phyloP scores from a whole-genome alignment of 2,329 filamentous ascomycete genomes.

The Cordyceps tenuipes region DNA sequence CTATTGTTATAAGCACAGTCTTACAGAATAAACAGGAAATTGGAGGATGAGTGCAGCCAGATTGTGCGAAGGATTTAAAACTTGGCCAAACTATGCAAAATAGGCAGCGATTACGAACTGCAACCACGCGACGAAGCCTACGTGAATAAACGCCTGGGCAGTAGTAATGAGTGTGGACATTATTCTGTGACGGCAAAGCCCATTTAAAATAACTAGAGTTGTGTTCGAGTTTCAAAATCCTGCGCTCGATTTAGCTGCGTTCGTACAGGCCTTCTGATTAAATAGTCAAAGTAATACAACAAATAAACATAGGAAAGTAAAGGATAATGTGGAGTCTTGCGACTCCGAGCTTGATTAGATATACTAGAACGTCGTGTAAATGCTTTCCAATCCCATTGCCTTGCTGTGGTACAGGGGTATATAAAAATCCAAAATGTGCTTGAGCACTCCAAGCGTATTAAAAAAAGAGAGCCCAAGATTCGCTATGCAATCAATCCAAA shows the following conservation, averaged over 20 bases:
- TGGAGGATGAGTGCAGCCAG: background rate
- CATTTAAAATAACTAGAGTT: too few relatives aligned
- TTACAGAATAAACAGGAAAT: background rate
- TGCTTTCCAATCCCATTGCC: background rate
- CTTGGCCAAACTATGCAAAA: too few relatives aligned
- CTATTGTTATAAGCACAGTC: background rate
- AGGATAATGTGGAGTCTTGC: background rate
- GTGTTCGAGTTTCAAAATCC: too few relatives aligned
- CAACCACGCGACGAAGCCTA: too few relatives aligned
- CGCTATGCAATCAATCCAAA: conserved; percentile 7
- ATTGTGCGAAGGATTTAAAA: too few relatives aligned
- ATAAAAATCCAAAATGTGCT: background rate
- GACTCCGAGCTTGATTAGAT: background rate
- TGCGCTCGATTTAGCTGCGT: too few relatives aligned
- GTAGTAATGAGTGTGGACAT: too few relatives aligned
- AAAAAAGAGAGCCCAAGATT: background rate
- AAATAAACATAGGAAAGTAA: background rate
- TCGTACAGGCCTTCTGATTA: background rate
- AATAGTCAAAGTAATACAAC: background rate
- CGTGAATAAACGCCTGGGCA: too few relatives aligned
- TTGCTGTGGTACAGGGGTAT: background rate
- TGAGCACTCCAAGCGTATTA: conserved; percentile 3
- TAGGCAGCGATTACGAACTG: too few relatives aligned
- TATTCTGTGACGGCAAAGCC: too few relatives aligned
- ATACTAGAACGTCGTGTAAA: conserved; percentile 1